Conservation (phyloP, 345 rosid genomes). For the Eucalyptus paniculata region DNA sequence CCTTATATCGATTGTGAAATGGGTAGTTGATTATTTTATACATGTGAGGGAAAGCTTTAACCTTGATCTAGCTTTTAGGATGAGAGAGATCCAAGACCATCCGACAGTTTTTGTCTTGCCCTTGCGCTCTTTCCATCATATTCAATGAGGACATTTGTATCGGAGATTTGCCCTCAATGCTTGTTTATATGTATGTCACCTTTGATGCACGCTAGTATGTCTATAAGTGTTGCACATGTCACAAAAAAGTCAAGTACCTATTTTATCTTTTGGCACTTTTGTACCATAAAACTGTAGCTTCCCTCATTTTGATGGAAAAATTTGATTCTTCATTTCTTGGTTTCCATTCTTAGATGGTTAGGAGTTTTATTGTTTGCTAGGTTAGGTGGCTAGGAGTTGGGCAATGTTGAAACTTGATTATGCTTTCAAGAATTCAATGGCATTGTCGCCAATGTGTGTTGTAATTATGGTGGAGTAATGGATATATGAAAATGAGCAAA, state of each 20-base stretch:
- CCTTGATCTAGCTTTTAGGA: too few species aligned
- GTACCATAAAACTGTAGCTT: background rate
- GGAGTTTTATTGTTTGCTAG: background rate
- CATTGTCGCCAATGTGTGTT: background rate
- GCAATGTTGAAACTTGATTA: background rate
- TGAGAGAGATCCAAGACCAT: too few species aligned
- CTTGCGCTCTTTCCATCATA: background rate
- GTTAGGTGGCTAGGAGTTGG: background rate
- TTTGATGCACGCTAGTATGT: background rate
- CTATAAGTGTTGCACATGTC: background rate
- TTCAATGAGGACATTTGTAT: background rate
- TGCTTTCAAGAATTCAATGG: background rate
- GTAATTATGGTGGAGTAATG: too few species aligned
- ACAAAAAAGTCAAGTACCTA: background rate
- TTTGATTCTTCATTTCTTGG: background rate
- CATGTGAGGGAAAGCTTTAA: too few species aligned
- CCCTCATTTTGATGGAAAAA: background rate
- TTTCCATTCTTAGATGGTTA: background rate
- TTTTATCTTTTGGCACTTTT: background rate
- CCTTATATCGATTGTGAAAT: too few species aligned
- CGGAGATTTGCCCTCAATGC: background rate
- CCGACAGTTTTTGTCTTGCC: background rate
- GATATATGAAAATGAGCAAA: too few species aligned
- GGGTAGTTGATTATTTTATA: too few species aligned
- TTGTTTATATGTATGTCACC: background rate